A percentile compares a stretch with the other conserved stretches of the same genome.
phyloP scores from a whole-genome alignment of 2,329 filamentous ascomycete genomes.

The Clonostachys rhizophaga region DNA sequence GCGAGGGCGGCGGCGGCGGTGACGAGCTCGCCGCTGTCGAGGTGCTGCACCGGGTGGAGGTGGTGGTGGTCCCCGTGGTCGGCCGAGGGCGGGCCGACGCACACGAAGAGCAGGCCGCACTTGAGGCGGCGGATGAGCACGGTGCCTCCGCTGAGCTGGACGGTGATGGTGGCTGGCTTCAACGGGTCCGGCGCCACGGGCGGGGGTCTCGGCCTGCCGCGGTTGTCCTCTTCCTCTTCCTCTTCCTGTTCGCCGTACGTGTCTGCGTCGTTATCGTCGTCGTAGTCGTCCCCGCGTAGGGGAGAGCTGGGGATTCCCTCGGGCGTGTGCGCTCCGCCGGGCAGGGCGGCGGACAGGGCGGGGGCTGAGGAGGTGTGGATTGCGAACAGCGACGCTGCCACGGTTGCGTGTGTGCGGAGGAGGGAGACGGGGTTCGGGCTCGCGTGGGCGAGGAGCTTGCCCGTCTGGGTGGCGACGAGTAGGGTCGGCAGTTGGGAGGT shows the following conservation, averaged over 20 bases:
- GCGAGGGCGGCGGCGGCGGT: constrained; percentile 7
- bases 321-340: constrained; percentile 20
- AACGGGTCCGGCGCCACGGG: constrained; percentile 8
- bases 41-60: constrained; percentile 2
- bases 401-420: constrained; percentile 59
- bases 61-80: constrained; percentile 10
- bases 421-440: constrained; percentile 48
- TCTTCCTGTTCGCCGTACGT: constrained; percentile 11
- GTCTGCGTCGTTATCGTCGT: constrained; percentile 12
- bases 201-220: not conserved
- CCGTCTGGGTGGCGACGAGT: constrained; percentile 53
- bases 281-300: constrained; percentile 10
- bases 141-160: constrained; percentile 54
- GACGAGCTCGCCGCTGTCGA: constrained; percentile 7
- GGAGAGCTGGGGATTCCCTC: constrained; percentile 15
- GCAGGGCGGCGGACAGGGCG: constrained; percentile 34
- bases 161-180: constrained; percentile 42
- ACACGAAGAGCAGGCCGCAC: constrained; percentile 59
- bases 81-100: constrained; percentile 40
- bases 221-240: constrained; percentile 7
- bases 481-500: constrained; percentile 53
- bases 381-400: constrained; percentile 57
- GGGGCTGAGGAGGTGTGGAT: constrained; percentile 45
- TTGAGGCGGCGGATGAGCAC: constrained; percentile 53
- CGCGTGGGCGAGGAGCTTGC: constrained; percentile 60